Evolutionary conservation across 148 eudicot species (phyloP), one percentile per base, ranked within the genome.

Genomic region (Talinum fruticosum): DNA sequence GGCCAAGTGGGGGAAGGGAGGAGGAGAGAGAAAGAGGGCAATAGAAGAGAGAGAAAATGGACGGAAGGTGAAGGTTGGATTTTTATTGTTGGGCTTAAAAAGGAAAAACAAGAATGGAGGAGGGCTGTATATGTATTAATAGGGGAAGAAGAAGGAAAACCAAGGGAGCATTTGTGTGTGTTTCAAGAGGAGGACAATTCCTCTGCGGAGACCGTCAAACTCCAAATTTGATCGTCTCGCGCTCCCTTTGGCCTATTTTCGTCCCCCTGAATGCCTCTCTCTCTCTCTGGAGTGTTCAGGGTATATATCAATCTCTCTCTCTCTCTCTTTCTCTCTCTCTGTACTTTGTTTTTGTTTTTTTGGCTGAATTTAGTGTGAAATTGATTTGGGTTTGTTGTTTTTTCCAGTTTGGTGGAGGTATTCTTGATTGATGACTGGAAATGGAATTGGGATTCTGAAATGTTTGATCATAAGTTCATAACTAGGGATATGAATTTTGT

Each of bases 181-280:
- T 62, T 62, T 62, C 66, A 62, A 62, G 66, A 62, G 66, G 66
- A 62, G 32, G 33, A 33, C 33, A 28, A 26, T 62, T 62, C 66
- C 66, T 53, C 76, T 53, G 65, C 65, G 38, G 76, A 54, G 76
- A 73, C 76, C 74, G 19, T 73, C 76, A 73, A 73, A 71, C 74
- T 33, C 74, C 34, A 19, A 41, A 44, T 73, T 82, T 76, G 30
- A 78, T 79, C 57, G 85, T 82, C 85, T 82, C 82, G 44, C 79
- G 84, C 85, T 83, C 84, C 79, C 79, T 83, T 85, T 80, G 71
- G 76, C 86, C 79, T 85, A 78, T 79, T 84, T 87, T 88, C 89
- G 87, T 83, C 89, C 64, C 85, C 97, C 97, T 90, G 96, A 90
- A 90, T 92, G 90, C 92, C 92, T 88, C 89, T 81, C 88, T 86